A percentile compares a stretch with the other conserved stretches of the same genome.
Conservation (phyloP, 2,329 filamentous ascomycete genomes). For the Paecilomyces formosus region DNA sequence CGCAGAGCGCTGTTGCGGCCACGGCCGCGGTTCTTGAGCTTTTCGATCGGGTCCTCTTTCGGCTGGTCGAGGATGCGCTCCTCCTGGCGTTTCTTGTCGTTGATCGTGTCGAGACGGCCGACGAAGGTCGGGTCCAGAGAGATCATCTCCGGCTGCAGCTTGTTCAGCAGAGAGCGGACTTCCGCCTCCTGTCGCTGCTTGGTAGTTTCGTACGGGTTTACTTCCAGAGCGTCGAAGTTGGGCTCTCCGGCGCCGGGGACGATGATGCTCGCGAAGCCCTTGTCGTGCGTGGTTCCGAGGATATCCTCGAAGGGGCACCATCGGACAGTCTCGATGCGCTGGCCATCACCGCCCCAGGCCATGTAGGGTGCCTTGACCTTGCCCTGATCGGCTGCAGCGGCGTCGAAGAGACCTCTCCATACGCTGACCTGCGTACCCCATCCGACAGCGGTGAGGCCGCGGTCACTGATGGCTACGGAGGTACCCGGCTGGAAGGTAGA, state of each 20-base stretch:
- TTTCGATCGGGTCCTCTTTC: slow-evolving; percentile 52
- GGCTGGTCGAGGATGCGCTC: slow-evolving; percentile 70
- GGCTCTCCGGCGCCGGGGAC: slow-evolving; percentile 93
- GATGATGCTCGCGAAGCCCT: slow-evolving; percentile 82
- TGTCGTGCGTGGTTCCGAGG: slow-evolving; percentile 73
- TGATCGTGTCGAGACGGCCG: slow-evolving; percentile 76
- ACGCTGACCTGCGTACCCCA: slow-evolving; percentile 85
- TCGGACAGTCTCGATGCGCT: slow-evolving; percentile 67
- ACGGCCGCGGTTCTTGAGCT: slow-evolving; percentile 66
- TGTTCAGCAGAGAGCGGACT: slow-evolving; percentile 84
- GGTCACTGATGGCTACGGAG: slow-evolving; percentile 81
- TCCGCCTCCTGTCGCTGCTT: slow-evolving; percentile 92
- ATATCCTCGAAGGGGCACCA: slow-evolving; percentile 97
- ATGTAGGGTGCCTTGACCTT: slow-evolving; percentile 88
- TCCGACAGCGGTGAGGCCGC: slow-evolving; percentile 77
- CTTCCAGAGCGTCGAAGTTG: slow-evolving; percentile 89
- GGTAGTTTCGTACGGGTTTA: slow-evolving; percentile 88
- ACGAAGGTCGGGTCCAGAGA: slow-evolving; percentile 87
- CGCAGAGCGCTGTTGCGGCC: slow-evolving; percentile 85
- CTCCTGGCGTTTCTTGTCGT: slow-evolving; percentile 65
- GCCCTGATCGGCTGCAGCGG: slow-evolving; percentile 60
- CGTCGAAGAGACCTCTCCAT: slow-evolving; percentile 85
- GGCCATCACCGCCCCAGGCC: slow-evolving; percentile 82
- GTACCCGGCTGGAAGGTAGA: slow-evolving; percentile 75
- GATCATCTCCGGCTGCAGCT: slow-evolving; percentile 95